A percentile compares a stretch with the other conserved stretches of the same genome.
phyloP scores from a whole-genome alignment of 2,329 filamentous ascomycete genomes.

The Fusarium piperis region DNA sequence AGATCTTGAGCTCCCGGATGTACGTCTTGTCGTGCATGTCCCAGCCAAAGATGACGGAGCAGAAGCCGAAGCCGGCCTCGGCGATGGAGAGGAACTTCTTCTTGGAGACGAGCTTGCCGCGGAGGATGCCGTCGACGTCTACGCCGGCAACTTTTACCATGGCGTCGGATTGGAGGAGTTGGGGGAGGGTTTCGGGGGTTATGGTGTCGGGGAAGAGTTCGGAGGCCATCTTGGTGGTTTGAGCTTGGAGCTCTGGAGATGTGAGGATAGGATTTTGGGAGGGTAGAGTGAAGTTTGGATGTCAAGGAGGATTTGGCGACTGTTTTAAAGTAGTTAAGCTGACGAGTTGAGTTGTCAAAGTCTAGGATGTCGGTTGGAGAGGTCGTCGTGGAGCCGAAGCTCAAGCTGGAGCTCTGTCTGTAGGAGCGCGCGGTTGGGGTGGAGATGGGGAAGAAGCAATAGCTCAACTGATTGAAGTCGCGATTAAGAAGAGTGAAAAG shows the following conservation, averaged over 20 bases:
- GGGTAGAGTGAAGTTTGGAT: not conserved
- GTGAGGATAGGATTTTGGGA: not conserved
- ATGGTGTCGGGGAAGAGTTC: constrained; percentile 46
- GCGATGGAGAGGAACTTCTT: constrained; percentile 89
- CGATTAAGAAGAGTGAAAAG: not conserved
- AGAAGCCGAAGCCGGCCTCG: constrained; percentile 88
- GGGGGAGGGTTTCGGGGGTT: constrained; percentile 71
- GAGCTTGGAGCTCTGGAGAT: constrained; percentile 10
- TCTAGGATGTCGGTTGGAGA: not conserved
- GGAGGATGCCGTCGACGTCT: constrained; percentile 87
- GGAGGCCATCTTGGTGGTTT: constrained; percentile 40
- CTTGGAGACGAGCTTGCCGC: constrained; percentile 92
- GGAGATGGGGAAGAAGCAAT: constrained; percentile 1
- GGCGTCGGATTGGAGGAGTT: constrained; percentile 74
- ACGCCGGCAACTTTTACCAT: constrained; percentile 89
- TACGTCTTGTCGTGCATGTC: constrained; percentile 97
- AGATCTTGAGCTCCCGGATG: constrained; percentile 83
- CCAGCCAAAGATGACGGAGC: constrained; percentile 94
- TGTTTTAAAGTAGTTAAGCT: not conserved
- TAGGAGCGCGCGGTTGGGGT: constrained; percentile 3
- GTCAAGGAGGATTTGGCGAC: not conserved
- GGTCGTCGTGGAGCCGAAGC: constrained; percentile 7
- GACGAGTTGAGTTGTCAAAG: not conserved
- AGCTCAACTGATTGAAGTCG: not conserved
- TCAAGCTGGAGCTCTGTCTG: not conserved